Percentiles rank a stretch among this genome's conserved stretches.
Evolutionary conservation across 1,139 yeast species (phyloP).

Genomic region (Scheffersomyces stambukii): DNA sequence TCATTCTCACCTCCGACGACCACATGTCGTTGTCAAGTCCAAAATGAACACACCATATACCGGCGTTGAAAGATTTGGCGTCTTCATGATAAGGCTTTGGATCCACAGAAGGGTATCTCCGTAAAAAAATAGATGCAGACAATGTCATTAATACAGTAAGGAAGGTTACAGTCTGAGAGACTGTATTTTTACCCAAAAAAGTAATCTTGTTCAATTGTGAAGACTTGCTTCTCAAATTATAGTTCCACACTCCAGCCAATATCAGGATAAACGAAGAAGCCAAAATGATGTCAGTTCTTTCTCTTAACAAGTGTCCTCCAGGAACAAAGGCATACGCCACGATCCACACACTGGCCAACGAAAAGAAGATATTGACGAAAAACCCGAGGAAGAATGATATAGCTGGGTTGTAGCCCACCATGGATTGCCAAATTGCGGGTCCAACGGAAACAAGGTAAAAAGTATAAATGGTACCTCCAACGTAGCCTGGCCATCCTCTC

Average conservation of each 20-base stretch:
- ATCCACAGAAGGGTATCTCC: constrained; percentile 46
- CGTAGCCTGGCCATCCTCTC: constrained; percentile 78
- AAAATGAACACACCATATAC: constrained; percentile 97
- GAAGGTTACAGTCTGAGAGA: constrained; percentile 21
- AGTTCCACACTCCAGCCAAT: constrained; percentile 33
- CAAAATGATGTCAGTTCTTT: constrained; percentile 75
- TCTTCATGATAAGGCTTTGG: constrained; percentile 77
- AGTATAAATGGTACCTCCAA: constrained; percentile 68
- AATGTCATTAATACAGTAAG: constrained; percentile 30
- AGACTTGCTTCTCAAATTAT: constrained; percentile 20
- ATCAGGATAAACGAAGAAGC: constrained; percentile 44
- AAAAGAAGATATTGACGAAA: constrained; percentile 50
- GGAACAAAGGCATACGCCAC: constrained; percentile 99
- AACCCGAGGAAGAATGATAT: constrained; percentile 55
- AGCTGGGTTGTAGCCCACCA: constrained; percentile 58
- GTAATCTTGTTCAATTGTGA: constrained; percentile 20
- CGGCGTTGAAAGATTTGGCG: constrained; percentile 78
- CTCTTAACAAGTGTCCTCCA: constrained; percentile 82
- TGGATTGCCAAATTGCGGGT: constrained; percentile 60
- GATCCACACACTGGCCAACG: constrained; percentile 88
- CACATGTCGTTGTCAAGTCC: constrained; percentile 98
- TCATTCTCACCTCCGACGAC: constrained; percentile 92
- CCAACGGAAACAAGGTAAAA: constrained; percentile 59
- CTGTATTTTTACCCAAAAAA: constrained; percentile 16
- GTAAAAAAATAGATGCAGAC: constrained; percentile 40